These are phyloP conservation scores for Kentomonas sorsogonicus DNA, from an alignment of 208 protist species.

Conservation along the genomic window DNA sequence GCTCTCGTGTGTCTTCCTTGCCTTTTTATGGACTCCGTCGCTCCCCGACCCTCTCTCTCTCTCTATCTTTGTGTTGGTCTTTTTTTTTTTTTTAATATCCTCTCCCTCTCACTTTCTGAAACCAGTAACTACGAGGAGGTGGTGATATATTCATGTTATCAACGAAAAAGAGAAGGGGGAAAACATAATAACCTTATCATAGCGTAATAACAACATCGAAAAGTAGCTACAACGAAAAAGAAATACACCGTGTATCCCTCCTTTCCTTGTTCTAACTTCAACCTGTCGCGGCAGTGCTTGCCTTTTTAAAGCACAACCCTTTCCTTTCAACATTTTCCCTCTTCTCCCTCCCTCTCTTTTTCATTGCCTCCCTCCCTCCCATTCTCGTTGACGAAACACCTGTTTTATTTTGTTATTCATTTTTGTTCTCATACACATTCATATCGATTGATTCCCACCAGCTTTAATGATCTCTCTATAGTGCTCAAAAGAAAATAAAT, in stretches of 20 bases:
- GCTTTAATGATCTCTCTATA: too few species aligned
- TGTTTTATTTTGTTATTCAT: background rate
- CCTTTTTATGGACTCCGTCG: background rate
- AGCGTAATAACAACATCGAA: background rate
- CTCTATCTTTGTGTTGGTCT: background rate
- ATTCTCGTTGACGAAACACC: too few species aligned
- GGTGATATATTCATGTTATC: background rate
- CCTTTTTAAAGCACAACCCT: too few species aligned
- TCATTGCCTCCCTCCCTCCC: background rate
- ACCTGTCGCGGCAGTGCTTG: background rate
- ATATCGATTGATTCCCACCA: too few species aligned
- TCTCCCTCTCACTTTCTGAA: background rate
- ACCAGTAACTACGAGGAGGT: too few species aligned
- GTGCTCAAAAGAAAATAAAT: too few species aligned
- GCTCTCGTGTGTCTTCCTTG: too few species aligned
- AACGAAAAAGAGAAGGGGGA: background rate
- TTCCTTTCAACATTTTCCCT: too few species aligned
- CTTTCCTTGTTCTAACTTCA: background rate
- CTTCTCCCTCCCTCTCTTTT: constrained; percentile 3
- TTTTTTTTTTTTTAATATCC: background rate
- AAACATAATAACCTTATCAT: background rate
- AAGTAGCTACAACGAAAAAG: constrained; percentile 1
- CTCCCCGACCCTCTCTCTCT: background rate
- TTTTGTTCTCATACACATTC: background rate
- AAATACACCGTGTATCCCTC: background rate